Percentiles rank a stretch among this genome's conserved stretches.
Evolutionary conservation across 805 yeast genomes (phyloP).

Genomic region (Torulaspora quercuum): DNA sequence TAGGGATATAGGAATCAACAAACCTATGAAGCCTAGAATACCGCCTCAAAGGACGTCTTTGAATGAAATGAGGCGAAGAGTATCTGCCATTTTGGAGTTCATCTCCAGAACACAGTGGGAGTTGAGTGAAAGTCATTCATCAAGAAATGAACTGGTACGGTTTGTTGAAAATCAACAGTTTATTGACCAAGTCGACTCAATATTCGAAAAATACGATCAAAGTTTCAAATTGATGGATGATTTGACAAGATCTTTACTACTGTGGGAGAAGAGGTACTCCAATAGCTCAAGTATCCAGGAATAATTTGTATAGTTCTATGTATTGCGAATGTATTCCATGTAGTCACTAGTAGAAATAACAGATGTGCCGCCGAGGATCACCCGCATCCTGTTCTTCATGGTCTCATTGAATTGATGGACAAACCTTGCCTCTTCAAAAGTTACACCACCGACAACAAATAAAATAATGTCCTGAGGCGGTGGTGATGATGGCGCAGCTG

Average conservation of each 20-base stretch:
- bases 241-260: constrained; percentile 63
- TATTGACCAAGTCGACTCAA: constrained; percentile 39
- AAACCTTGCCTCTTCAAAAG: constrained; percentile 87
- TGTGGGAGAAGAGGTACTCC: constrained; percentile 74
- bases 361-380: constrained; percentile 80
- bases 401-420: constrained; percentile 65
- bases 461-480: constrained; percentile 62
- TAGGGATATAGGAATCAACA: constrained; percentile 50
- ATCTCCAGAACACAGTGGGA: constrained; percentile 84
- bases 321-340: constrained; percentile 31
- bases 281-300: constrained; percentile 13
- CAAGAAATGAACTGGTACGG: constrained; percentile 48
- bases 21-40: constrained; percentile 77
- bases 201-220: constrained; percentile 52
- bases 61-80: constrained; percentile 81
- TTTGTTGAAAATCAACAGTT: constrained; percentile 43
- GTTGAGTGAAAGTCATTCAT: constrained; percentile 67
- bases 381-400: constrained; percentile 49
- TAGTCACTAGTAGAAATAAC: constrained; percentile 46
- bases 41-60: constrained; percentile 74
- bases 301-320: constrained; percentile 5
- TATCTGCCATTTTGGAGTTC: constrained; percentile 87
- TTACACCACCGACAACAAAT: constrained; percentile 81
- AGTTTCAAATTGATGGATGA: constrained; percentile 66
- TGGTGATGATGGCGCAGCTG: constrained; percentile 9